phyloP scores from a whole-genome alignment of 805 yeast species.

The Wickerhamiella qilinensis region DNA sequence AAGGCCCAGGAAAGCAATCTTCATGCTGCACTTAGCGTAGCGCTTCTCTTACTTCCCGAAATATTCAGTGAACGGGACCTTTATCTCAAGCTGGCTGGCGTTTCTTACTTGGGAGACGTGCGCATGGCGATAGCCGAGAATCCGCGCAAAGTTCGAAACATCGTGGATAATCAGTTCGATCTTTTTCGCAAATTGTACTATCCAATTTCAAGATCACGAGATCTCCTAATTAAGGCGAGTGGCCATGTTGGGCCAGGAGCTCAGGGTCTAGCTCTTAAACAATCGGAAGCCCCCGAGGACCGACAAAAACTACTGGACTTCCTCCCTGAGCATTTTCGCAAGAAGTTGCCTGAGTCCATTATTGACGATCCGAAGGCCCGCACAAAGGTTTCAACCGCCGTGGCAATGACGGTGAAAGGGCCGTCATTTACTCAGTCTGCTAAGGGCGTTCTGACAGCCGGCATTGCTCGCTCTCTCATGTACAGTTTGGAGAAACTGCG shows the following conservation, averaged over 20 bases:
- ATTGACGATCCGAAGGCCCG: slow-evolving; percentile 27
- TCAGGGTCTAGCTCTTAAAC: slow-evolving; percentile 19
- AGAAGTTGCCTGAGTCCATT: slow-evolving; percentile 21
- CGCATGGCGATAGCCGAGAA: slow-evolving; percentile 81
- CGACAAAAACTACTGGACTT: slow-evolving; percentile 28
- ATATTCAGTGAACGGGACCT: slow-evolving; percentile 44
- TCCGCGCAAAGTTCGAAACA: slow-evolving; percentile 73
- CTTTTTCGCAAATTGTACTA: slow-evolving; percentile 56
- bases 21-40: slow-evolving; percentile 57
- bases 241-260: slow-evolving; percentile 14
- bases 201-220: slow-evolving; percentile 29
- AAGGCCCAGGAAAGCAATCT: slow-evolving; percentile 38
- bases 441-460: slow-evolving; percentile 83
- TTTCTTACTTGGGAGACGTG: slow-evolving; percentile 84
- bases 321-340: slow-evolving; percentile 36
- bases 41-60: slow-evolving; percentile 37
- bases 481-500: slow-evolving; percentile 15
- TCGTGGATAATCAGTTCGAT: slow-evolving; percentile 58
- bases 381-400: slow-evolving; percentile 24
- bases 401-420: slow-evolving; percentile 40
- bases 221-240: background rate
- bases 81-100: slow-evolving; percentile 57
- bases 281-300: slow-evolving; percentile 21
- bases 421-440: slow-evolving; percentile 64
- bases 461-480: slow-evolving; percentile 21